phyloP scores from a whole-genome alignment of 139 green algal genomes.

The Auxenochlorella pyrenoidosa region DNA sequence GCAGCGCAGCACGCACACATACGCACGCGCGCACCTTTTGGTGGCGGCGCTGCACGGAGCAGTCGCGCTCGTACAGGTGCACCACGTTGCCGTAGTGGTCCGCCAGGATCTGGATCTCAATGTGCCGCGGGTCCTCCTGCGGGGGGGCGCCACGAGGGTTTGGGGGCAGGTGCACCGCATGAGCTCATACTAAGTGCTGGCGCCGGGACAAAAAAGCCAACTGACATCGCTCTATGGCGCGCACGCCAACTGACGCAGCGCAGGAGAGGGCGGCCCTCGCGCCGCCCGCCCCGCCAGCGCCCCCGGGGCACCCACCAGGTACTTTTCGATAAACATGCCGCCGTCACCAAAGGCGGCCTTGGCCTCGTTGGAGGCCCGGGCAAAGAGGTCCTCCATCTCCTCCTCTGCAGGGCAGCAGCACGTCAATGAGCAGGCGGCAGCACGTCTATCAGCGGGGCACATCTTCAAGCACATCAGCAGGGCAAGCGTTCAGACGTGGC shows the following conservation, averaged over 20 bases:
- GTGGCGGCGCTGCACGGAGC: conserved; percentile 97
- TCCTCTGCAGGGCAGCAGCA: conserved; percentile 46
- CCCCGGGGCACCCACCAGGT: conserved; percentile 66
- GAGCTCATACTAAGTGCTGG: too few species aligned
- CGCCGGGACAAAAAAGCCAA: too few species aligned
- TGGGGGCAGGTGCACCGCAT: too few species aligned
- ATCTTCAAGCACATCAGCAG: too few species aligned
- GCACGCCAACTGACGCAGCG: too few species aligned
- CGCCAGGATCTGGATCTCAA: conserved; percentile 83
- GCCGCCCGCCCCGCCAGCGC: too few species aligned
- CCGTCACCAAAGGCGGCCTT: conserved; percentile 92
- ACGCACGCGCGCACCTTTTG: conserved; percentile 85
- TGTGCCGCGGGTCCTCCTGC: conserved; percentile 23
- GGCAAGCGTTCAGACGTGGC: too few species aligned
- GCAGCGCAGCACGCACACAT: too few species aligned
- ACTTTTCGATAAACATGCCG: conserved; percentile 97
- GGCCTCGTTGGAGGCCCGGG: conserved; percentile 82
- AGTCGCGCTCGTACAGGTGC: conserved; percentile 97
- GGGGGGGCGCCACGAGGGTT: neutral
- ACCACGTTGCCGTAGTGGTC: conserved; percentile 95
- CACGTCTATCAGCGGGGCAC: too few species aligned
- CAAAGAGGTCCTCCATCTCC: conserved; percentile 86
- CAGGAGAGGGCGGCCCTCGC: too few species aligned
- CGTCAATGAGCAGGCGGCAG: too few species aligned
- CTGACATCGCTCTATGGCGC: too few species aligned